A percentile compares a stretch with the other conserved stretches of the same genome.
phyloP scores from a whole-genome alignment of 2,329 filamentous ascomycete species.

The Colletotrichum sp. region DNA sequence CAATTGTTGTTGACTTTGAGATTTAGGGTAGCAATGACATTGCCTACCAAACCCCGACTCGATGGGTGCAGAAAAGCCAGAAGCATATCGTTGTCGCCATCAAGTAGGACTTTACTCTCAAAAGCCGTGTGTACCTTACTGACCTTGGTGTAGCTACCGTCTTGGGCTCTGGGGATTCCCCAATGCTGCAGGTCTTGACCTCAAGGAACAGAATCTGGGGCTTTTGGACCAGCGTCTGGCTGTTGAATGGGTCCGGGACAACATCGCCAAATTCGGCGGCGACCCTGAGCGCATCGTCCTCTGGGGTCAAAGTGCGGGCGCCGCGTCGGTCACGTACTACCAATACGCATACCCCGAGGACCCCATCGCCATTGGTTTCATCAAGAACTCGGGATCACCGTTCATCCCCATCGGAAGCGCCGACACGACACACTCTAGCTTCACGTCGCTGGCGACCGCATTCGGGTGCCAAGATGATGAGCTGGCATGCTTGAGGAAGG shows the following conservation, averaged over 20 bases:
- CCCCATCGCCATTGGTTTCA: constrained; percentile 53
- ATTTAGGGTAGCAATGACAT: not conserved
- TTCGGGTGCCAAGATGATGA: not conserved
- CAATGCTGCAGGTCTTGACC: constrained; percentile 22
- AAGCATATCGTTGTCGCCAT: constrained; percentile 48
- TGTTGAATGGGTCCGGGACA: constrained; percentile 55
- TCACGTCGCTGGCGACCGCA: not conserved
- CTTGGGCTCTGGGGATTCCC: constrained; percentile 48
- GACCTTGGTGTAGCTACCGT: constrained; percentile 35
- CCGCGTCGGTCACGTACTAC: constrained; percentile 46
- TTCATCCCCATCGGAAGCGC: not conserved
- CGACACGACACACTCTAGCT: not conserved
- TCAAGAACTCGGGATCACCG: constrained; percentile 25
- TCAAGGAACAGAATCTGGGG: constrained; percentile 44
- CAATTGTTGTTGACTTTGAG: not conserved
- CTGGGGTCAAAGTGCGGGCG: constrained; percentile 23
- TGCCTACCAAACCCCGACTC: not conserved
- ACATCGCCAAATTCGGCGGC: constrained; percentile 57
- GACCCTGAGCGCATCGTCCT: constrained; percentile 47
- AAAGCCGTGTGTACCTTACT: not conserved
- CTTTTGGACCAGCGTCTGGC: constrained; percentile 58
- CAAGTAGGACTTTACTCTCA: constrained; percentile 29
- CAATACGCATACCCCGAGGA: constrained; percentile 53
- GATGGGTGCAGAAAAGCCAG: constrained; percentile 42
- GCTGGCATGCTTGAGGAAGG: not conserved